A percentile compares a stretch with the other conserved stretches of the same genome.
Conservation (phyloP, 352 stramenopile genomes). For the Halophytophthora batemanensis region DNA sequence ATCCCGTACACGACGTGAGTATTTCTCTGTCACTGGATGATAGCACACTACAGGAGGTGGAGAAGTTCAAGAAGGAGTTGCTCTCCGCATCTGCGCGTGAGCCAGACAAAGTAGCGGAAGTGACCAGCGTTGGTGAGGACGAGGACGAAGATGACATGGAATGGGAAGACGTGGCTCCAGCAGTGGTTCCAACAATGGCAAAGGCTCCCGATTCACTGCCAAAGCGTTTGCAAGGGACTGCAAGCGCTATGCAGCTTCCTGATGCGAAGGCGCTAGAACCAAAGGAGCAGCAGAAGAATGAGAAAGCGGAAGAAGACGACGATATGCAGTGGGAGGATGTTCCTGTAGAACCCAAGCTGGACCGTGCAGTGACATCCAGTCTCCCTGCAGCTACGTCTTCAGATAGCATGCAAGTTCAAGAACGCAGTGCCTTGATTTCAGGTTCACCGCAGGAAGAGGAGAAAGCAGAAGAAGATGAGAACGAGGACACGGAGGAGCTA, state of each 20-base stretch:
- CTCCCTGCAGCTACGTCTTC: too few species aligned
- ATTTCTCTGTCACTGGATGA: constrained; percentile 54
- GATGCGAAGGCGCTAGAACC: neutral
- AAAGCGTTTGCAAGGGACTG: too few species aligned
- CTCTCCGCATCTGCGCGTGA: constrained; percentile 35
- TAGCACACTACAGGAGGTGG: constrained; percentile 16
- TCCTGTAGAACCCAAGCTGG: too few species aligned
- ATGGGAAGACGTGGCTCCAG: constrained; percentile 42
- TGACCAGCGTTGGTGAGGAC: constrained; percentile 2
- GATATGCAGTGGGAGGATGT: too few species aligned
- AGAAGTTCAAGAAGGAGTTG: constrained; percentile 21
- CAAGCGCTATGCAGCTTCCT: neutral
- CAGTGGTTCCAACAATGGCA: neutral
- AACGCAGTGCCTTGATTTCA: too few species aligned
- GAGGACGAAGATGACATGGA: constrained; percentile 41
- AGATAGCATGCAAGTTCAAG: neutral
- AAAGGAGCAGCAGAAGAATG: constrained; percentile 3
- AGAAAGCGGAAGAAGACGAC: neutral
- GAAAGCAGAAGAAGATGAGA: neutral
- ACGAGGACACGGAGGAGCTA: constrained; percentile 37
- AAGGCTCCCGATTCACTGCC: neutral
- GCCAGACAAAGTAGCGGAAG: neutral
- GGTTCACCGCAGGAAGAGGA: neutral
- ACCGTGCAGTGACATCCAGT: too few species aligned
- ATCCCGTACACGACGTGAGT: constrained; percentile 14